Conservation (phyloP, 225 moss, liverwort and hornwort species). For the Lunularia cruciata region DNA sequence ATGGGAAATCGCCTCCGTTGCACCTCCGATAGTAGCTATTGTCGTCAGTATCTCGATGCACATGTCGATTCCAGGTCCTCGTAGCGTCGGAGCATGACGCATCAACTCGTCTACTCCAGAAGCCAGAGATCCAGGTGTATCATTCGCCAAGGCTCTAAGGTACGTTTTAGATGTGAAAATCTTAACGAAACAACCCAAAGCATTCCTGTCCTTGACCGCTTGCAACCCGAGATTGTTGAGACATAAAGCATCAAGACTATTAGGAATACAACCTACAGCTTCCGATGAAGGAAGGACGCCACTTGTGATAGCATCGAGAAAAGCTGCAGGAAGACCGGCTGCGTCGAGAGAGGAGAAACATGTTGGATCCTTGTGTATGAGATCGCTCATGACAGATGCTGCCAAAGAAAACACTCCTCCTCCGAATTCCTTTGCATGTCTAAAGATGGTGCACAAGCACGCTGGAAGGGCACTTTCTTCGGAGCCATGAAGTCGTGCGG, state of each 20-base stretch:
- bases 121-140: conserved; percentile 95
- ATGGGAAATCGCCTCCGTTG: conserved; percentile 43
- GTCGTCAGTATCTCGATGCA: conserved; percentile 95
- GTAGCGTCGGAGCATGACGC: conserved; percentile 88
- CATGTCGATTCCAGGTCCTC: conserved; percentile 92
- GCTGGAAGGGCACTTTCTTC: conserved; percentile 83
- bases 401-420: conserved; percentile 95
- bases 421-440: conserved; percentile 93
- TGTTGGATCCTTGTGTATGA: conserved; percentile 97
- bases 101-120: conserved; percentile 94
- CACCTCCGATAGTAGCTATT: conserved; percentile 82
- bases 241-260: conserved; percentile 95
- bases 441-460: conserved; percentile 82
- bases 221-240: conserved; percentile 83
- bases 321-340: conserved; percentile 81
- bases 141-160: conserved; percentile 87
- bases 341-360: conserved; percentile 87
- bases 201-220: conserved; percentile 90
- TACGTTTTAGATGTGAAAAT: conserved; percentile 92
- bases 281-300: conserved; percentile 91
- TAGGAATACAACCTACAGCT: conserved; percentile 97
- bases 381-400: conserved; percentile 98
- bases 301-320: conserved; percentile 76
- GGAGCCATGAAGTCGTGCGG: conserved; percentile 68
- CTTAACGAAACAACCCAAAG: conserved; percentile 89